Evolutionary conservation across 257 asterid genomes (phyloP), one percentile per base, ranked within the genome.

Genomic region (Lavandula angustifolia): DNA sequence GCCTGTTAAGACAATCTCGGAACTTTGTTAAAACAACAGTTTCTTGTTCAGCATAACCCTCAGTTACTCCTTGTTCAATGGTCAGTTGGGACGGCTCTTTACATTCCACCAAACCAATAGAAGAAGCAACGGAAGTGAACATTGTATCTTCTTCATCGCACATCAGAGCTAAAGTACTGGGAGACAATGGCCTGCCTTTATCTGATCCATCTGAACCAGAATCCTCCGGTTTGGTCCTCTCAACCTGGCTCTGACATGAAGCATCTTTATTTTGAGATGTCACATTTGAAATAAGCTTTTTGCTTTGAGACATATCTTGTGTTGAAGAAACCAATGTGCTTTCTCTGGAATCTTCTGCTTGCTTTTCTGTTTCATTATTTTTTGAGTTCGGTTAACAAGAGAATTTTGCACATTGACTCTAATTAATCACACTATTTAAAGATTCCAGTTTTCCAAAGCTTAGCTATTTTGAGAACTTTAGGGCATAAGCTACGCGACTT

Each of bases 81-180:
- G 78, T 73, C 77, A 75, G 50, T 70, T 81, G 87, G 57, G 92
- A 79, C 48, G 84, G 70, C 17, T 60, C 69, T 56, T 69, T 77
- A 48, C 76, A 80, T 61, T 69, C 82, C 47, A 41, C 77, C 50
- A 76, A 65, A 14, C 83, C 84, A 79, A 81, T 80, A 6, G 83
- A 63, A 66, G 91, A 73, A 84, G 81, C 66, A 72, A 67, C 69
- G 43, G 85, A 38, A 69, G 85, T 37, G 73, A 89, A 92, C 85
- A 88, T 76, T 5, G 91, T 67, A 67, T 87, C 96, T 74, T 79
- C 83, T 78, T 94, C 99, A 43, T 94, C 96, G 18, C 99, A 94
- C 97, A 94, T 87, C 70, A 94, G 81, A 64, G 99, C 99, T 78
- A 90, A 78, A 16, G 97, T 94, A 73, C 95, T 90, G 10, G 97